Conservation (phyloP, 108 stramenopile genomes). For the Fistulifera solaris region DNA sequence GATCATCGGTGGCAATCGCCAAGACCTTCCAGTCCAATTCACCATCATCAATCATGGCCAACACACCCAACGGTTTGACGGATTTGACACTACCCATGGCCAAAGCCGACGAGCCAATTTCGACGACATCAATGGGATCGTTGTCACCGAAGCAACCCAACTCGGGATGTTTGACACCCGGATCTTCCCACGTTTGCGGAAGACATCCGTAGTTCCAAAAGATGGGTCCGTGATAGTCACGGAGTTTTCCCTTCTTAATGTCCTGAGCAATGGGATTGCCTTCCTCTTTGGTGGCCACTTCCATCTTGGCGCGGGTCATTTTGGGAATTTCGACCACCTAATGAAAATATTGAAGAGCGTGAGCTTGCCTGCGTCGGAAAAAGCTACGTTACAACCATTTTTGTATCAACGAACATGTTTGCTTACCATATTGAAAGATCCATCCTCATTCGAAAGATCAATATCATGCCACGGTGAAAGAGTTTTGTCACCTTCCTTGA, state of each 20-base stretch:
- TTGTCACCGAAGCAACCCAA: conserved; percentile 91
- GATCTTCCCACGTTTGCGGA: conserved; percentile 99
- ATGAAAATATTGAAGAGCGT: background rate
- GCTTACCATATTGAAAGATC: conserved; percentile 75
- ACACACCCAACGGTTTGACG: conserved; percentile 94
- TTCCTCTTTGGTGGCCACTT: conserved; percentile 95
- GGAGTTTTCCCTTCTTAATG: conserved; percentile 97
- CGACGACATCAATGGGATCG: conserved; percentile 99
- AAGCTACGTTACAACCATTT: background rate
- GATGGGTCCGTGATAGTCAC: conserved; percentile 97
- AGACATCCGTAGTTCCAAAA: conserved; percentile 99
- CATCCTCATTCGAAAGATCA: conserved; percentile 44
- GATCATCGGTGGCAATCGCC: conserved; percentile 88
- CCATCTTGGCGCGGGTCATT: conserved; percentile 99
- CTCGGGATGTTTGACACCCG: conserved; percentile 86
- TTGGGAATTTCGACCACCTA: conserved; percentile 94
- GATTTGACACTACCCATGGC: conserved; percentile 83
- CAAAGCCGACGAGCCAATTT: conserved; percentile 83
- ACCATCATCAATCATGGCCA: conserved; percentile 99
- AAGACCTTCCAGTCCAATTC: conserved; percentile 99
- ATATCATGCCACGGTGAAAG: conserved; percentile 89
- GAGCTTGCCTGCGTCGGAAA: background rate
- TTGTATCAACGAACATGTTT: background rate
- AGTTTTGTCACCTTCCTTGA: conserved; percentile 39
- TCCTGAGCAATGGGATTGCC: conserved; percentile 97